Evolutionary conservation across 108 stramenopile species (phyloP).

Genomic region (Fistulifera pelliculosa): DNA sequence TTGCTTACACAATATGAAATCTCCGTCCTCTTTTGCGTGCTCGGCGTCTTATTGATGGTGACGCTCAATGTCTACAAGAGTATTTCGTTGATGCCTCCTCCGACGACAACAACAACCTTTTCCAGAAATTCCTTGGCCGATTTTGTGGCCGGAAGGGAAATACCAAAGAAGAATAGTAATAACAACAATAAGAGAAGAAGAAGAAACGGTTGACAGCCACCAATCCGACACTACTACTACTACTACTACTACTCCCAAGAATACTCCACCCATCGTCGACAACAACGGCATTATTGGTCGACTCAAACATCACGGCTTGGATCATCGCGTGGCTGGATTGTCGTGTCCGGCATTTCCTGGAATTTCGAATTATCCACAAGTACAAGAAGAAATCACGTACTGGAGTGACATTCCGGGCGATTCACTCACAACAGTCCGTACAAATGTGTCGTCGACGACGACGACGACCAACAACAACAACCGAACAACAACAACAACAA

Average conservation of each 20-base stretch:
- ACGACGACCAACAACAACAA: background rate
- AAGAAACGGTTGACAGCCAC: no score
- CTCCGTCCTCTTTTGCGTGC: background rate
- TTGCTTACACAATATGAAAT: no score
- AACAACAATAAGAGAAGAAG: no score
- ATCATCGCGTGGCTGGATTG: slow-evolving; percentile 47
- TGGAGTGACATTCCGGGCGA: slow-evolving; percentile 74
- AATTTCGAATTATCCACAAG: slow-evolving; percentile 21
- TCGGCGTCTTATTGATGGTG: slow-evolving; percentile 2
- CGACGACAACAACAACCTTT: no score
- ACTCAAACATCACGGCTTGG: background rate
- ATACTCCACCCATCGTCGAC: no score
- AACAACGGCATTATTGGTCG: no score
- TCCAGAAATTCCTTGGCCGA: no score
- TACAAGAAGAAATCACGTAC: slow-evolving; percentile 64
- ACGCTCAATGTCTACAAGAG: slow-evolving; percentile 3
- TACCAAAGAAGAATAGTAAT: no score
- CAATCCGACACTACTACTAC: no score
- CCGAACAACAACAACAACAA: slow-evolving; percentile 7
- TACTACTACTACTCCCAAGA: no score
- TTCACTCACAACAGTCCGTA: slow-evolving; percentile 48
- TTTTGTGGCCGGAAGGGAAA: no score
- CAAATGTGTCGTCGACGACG: background rate
- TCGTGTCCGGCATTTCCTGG: slow-evolving; percentile 65
- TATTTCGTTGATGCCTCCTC: no score